Conservation (phyloP, 139 green algal genomes). For the Tetradesmus lagerheimii region DNA sequence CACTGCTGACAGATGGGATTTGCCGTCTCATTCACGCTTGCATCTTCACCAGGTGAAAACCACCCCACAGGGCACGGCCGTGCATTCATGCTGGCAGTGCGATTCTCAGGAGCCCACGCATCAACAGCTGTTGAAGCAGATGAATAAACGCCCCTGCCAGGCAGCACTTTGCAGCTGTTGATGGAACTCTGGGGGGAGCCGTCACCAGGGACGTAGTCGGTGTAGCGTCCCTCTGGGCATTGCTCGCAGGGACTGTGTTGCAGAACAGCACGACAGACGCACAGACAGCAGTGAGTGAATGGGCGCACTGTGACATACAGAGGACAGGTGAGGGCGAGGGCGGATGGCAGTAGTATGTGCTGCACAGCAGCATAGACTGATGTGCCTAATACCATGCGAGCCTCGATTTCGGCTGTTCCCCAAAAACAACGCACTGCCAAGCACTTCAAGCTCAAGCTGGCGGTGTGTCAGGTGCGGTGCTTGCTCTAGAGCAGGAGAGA, state of each 20-base stretch:
- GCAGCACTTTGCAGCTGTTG: background rate
- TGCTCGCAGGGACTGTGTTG: background rate
- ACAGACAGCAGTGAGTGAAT: no score
- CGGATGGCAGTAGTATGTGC: no score
- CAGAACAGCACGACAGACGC: background rate
- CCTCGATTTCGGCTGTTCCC: no score
- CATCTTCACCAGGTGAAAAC: background rate
- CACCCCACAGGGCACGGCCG: background rate
- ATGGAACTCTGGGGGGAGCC: background rate
- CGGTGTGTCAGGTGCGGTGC: no score
- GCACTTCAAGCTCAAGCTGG: no score
- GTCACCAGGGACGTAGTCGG: background rate
- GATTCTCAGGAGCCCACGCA: background rate
- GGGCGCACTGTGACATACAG: no score
- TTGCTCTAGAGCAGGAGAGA: no score
- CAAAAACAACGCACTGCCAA: no score
- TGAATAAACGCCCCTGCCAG: background rate
- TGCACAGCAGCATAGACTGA: no score
- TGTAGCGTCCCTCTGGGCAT: background rate
- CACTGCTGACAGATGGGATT: background rate
- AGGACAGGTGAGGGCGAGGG: no score
- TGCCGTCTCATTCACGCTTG: background rate
- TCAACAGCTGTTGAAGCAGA: background rate
- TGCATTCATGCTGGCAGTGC: background rate
- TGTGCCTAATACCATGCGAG: no score